Evolutionary conservation across 805 yeast genomes (phyloP), one percentile per base, ranked within the genome.

Genomic region (Vanderwaltozyma yarrowii): DNA sequence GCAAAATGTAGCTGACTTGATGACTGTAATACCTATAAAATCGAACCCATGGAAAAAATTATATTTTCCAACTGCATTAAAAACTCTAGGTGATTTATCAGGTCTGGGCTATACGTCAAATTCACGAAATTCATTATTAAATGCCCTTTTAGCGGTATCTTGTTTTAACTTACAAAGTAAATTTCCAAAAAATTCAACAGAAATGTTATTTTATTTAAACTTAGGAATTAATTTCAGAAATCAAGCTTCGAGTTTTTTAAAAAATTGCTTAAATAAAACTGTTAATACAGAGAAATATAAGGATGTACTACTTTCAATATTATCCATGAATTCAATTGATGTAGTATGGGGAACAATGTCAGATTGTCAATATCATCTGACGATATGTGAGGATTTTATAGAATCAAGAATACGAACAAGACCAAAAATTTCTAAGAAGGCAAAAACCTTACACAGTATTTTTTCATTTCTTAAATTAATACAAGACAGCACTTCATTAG

Each of bases 271-370:
- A 52, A 71, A 54, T 43, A 72, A 51, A 56, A 76, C 67, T 52
- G 70, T 65, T 41, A 67, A 65, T 47, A 62, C 43, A 38, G 84
- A 81, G 51, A 80, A 81, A 54, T 85, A 86, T 57, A 85, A 86
- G 53, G 95, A 85, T 53, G 82, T 84, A 4, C 57, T 86, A 20
- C 81, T 85, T 36, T 92, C 94, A 1, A 78, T 83, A 17, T 67
- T 86, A 56, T 78, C 92, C 2, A 83, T 85, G 94, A 84, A 80
- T 34, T 78, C 88, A 6, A 82, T 86, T 36, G 95, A 86, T 61
- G 78, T 84, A 36, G 88, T 84, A 13, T 81, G 94, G 85, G 95
- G 95, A 3, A 77, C 89, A 1, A 82, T 83, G 88, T 78, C 81
- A 39, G 92, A 82, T 47, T 84, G 94, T 51, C 76, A 75, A 45